These are phyloP conservation scores for Biscogniauxia marginata DNA, from an alignment of 2,329 filamentous ascomycete genomes.

Conservation along the genomic window DNA sequence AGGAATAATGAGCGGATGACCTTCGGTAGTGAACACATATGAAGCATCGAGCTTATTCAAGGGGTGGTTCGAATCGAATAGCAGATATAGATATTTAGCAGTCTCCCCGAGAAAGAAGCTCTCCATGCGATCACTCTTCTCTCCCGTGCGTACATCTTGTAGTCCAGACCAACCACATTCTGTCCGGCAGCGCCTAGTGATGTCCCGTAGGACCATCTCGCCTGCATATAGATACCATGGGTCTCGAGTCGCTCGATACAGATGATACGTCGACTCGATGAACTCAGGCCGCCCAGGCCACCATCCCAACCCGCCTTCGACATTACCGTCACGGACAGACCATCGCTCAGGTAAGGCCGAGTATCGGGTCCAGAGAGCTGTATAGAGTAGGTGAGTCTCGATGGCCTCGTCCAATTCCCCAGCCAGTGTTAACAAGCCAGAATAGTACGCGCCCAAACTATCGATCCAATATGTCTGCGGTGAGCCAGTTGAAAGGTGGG, in stretches of 20 bases:
- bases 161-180: conserved; percentile 92
- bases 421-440: conserved; percentile 79
- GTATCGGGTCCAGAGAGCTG: conserved; percentile 92
- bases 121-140: conserved; percentile 93
- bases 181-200: conserved; percentile 84
- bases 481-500: conserved; percentile 83
- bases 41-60: conserved; percentile 83
- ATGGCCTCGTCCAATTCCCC: conserved; percentile 90
- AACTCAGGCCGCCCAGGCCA: conserved; percentile 96
- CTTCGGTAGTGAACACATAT: conserved; percentile 94
- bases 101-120: conserved; percentile 98
- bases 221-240: conserved; percentile 96
- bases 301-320: conserved; percentile 87
- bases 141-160: conserved; percentile 76
- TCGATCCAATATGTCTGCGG: conserved; percentile 93
- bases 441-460: conserved; percentile 92
- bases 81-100: conserved; percentile 88
- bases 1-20: conserved; percentile 87
- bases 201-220: conserved; percentile 90
- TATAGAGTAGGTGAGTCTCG: conserved; percentile 84
- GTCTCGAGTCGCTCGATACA: conserved; percentile 91
- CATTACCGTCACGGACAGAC: conserved; percentile 79
- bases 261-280: conserved; percentile 92
- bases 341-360: conserved; percentile 92
- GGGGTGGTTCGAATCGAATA: conserved; percentile 84